Evolutionary conservation across 257 asterid species (phyloP), one percentile per base, ranked within the genome.

Genomic region (Ilex asprella): DNA sequence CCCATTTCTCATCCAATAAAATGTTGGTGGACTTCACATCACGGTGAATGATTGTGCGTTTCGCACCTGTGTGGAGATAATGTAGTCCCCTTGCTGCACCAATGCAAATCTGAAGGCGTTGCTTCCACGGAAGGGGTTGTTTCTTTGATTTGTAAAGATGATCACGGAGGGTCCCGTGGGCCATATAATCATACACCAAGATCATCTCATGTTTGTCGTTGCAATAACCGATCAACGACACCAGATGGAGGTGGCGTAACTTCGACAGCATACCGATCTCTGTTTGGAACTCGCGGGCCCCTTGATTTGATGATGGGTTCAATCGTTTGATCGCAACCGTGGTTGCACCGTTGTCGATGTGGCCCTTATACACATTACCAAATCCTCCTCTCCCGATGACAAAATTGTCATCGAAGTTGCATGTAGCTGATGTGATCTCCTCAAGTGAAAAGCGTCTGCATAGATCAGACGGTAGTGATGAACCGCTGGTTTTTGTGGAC

Each of bases 51-150:
- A 21, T 21, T 21, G 27, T 21, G 27, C 27, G 27, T 21, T 21
- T 21, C 1, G 27, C 27, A 21, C 27, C 27, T 21, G 27, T 56
- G 74, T 87, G 95, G 16, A 87, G 95, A 59, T 84, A 87, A 15
- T 73, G 67, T 41, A 87, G 46, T 8, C 91, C 95, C 41, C 66
- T 81, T 8, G 94, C 94, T 0, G 96, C 88, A 21, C 91, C 96
- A 16, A 76, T 31, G 70, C 85, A 78, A 60, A 85, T 79, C 8
- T 66, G 76, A 14, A 85, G 88, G 31, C 94, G 85, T 15, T 77
- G 64, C 60, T 68, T 81, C 94, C 91, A 85, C 3, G 68, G 27
- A 16, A 85, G 53, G 0, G 84, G 80, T 1, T 78, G 39, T 41
- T 81, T 81, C 2, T 71, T 44, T 0, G 87, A 15, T 6, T 64